These are phyloP conservation scores for Coemansia sp. DNA, from an alignment of 192 early-diverging fungal species.

Conservation along the genomic window DNA sequence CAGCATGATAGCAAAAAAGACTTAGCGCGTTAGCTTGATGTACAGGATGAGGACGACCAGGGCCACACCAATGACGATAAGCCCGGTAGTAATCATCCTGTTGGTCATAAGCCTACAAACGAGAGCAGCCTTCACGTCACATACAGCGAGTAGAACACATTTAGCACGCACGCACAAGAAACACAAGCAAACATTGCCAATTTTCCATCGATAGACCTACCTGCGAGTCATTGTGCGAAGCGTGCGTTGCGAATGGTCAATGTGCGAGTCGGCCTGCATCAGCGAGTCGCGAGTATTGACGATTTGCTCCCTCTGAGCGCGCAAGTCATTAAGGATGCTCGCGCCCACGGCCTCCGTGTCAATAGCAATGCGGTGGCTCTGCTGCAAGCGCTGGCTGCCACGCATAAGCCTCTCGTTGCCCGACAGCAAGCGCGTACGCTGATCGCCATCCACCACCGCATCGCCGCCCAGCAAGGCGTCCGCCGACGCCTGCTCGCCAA, in stretches of 20 bases:
- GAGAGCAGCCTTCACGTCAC: not conserved
- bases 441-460: slow-evolving; percentile 53
- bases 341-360: slow-evolving; percentile 90
- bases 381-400: slow-evolving; percentile 76
- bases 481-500: slow-evolving; percentile 49
- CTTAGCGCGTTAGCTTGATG: slow-evolving; percentile 63
- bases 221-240: slow-evolving; percentile 73
- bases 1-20: not conserved
- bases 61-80: slow-evolving; percentile 76
- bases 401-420: slow-evolving; percentile 86
- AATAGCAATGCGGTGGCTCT: slow-evolving; percentile 84
- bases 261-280: slow-evolving; percentile 72
- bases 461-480: slow-evolving; percentile 56
- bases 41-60: slow-evolving; percentile 84
- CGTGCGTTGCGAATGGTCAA: slow-evolving; percentile 64
- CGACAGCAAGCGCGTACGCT: slow-evolving; percentile 72
- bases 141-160: not conserved
- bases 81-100: slow-evolving; percentile 82
- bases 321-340: slow-evolving; percentile 75
- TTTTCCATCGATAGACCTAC: slow-evolving; percentile 39
- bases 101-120: slow-evolving; percentile 75
- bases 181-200: not conserved
- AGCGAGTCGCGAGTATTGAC: slow-evolving; percentile 81
- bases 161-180: slow-evolving; percentile 14
- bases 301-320: slow-evolving; percentile 90